Base-by-base conservation (phyloP, 495 filamentous ascomycete species). In the Clavariopsis aquatica region DNA sequence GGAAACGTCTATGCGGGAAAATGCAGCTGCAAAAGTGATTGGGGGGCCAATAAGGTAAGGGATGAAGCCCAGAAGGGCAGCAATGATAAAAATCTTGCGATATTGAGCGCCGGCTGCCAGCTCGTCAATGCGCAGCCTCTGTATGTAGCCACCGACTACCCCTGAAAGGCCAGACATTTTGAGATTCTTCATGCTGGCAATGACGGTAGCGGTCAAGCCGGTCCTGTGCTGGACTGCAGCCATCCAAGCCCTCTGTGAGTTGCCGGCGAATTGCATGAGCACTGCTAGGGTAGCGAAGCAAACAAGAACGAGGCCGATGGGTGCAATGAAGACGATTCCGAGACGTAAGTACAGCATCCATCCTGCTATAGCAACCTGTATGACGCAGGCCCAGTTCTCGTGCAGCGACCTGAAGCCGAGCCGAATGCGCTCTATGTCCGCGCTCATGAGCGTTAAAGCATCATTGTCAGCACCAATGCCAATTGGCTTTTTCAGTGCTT, bases 161-260 rank as follows among this genome's bases (percentile, higher is more conserved):
- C 45, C 47, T 20, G 76, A 49, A 10, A 82, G 69, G 0, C 80
- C 79, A 1, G 77, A 78, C 9, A 81, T 78, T 62, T 80, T 80
- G 19, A 82, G 64, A 49, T 75, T 63, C 65, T 82, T 82, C 76
- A 83, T 82, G 45, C 72, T 74, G 0, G 67, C 73, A 41, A 83
- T 75, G 28, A 79, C 69, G 3, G 65, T 77, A 13, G 78, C 60
- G 28, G 58, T 62, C 4, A 62, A 34, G 43, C 58, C 58, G 38
- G 53, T 34, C 10, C 58, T 46, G 60, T 8, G 41, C 27, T 62
- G 58, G 45, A 62, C 58, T 20, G 47, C 47, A 5, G 58, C n/a
- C 58, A 62, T 62, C 58, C 58, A 62, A 15, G 28, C 49, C 24
- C 58, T 62, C 49, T 62, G 58, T n/a, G 46, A 62, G 27, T 62